Percentiles rank a stretch among this genome's conserved stretches.
Conservation (phyloP, 345 rosid genomes). For the Linum lewisii region DNA sequence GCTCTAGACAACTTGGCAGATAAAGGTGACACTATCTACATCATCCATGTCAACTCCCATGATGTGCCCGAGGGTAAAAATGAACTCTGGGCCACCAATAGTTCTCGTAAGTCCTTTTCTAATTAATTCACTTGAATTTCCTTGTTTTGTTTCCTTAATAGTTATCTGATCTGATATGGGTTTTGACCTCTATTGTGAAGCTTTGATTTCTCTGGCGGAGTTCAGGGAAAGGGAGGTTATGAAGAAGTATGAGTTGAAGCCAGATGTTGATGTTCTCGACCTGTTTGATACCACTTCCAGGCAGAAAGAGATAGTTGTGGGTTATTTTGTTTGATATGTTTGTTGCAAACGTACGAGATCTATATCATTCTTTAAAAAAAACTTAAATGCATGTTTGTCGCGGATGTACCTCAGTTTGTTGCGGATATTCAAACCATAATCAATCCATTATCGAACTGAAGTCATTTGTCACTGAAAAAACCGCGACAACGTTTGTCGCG, state of each 20-base stretch:
- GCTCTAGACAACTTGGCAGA: conserved; percentile 12
- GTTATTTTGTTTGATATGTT: no score
- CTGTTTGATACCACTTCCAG: conserved; percentile 7
- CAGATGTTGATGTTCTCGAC: conserved; percentile 11
- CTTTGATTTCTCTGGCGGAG: conserved; percentile 17
- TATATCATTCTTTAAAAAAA: no score
- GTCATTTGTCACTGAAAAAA: no score
- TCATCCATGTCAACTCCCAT: conserved; percentile 16
- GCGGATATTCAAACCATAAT: no score
- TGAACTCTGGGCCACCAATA: conserved; percentile 15
- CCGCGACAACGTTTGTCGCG: no score
- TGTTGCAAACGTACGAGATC: no score
- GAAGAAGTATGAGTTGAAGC: conserved; percentile 6
- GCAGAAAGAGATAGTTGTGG: conserved; percentile 19
- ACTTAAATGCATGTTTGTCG: no score
- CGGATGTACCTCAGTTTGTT: no score
- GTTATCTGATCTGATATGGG: background rate
- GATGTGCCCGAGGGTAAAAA: conserved; percentile 13
- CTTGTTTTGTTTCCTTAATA: background rate
- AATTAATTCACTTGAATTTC: background rate
- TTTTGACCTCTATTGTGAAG: background rate
- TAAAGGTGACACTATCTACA: conserved; percentile 13
- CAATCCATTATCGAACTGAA: no score
- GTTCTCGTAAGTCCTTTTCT: conserved; percentile 13
- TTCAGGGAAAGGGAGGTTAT: conserved; percentile 8